Evolutionary conservation across 75 land plant species (phyloP), one percentile per base, ranked within the genome.

Genomic region (Cunninghamia lanceolata): DNA sequence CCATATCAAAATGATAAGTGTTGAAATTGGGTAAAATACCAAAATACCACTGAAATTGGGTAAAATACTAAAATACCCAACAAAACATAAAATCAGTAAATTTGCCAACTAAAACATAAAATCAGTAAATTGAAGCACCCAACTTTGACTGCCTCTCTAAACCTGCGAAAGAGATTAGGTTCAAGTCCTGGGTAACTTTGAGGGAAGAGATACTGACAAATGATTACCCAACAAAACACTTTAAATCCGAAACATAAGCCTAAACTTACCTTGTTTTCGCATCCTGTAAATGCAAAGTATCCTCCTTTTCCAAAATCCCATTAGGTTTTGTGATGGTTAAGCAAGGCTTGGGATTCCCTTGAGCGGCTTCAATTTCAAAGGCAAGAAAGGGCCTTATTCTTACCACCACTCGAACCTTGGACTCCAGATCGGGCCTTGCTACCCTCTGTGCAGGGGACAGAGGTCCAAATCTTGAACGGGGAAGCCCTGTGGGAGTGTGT

Each of bases 351-450:
- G 87, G 88, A 73, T 88, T 63, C 0, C 85, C 84, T 15, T 66
- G 86, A 15, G 38, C 73, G 0, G 85, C 34, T 0, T 85, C 80
- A 28, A 87, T 88, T 87, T 97, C 97, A 1, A 70, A 82, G 14
- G 90, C 56, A 47, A 95, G 94, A 79, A 94, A 95, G 1, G 99
- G 97, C 34, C 99, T 92, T 6, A 97, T 87, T 50, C 99, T 83
- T 5, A 88, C 89, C 8, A 95, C 87, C 0, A 97, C 99, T 40
- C 97, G 91, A 46, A 97, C 95, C 82, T 89, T 93, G 81, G 94
- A 90, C 46, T 78, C 73, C 56, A 79, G 84, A 83, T 83, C 84
- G 40, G 63, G 39, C 54, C 84, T 83, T 19, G 34, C 11, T 17
- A 83, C 40, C 28, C 84, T 83, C 84, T 36, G 56, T 10, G 82